phyloP scores from a whole-genome alignment of 169 alveolate species.

The Cryptosporidium ryanae region DNA sequence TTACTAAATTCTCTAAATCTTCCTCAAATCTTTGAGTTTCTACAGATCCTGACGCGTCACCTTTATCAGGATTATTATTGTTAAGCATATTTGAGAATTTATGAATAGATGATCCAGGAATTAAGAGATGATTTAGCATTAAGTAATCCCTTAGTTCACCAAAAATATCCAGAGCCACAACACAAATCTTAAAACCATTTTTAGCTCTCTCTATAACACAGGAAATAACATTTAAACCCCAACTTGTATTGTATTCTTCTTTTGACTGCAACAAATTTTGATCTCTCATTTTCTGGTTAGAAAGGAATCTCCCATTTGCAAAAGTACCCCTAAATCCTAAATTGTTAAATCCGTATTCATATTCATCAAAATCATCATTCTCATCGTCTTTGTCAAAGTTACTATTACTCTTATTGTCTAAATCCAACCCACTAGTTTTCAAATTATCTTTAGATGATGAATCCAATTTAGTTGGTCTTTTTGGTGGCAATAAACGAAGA shows the following conservation, averaged over 20 bases:
- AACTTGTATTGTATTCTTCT: conserved; percentile 36
- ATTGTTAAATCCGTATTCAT: not conserved
- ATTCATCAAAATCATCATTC: conserved; percentile 11
- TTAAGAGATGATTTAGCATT: conserved; percentile 33
- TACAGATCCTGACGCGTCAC: not conserved
- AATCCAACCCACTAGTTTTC: not conserved
- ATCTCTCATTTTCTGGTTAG: not conserved
- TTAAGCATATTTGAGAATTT: not conserved
- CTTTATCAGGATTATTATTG: not conserved
- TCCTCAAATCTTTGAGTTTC: conserved; percentile 62
- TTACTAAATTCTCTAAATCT: conserved; percentile 32
- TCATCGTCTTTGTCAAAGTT: not conserved
- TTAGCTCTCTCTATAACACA: conserved; percentile 64
- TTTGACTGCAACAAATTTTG: not conserved
- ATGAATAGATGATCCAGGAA: not conserved
- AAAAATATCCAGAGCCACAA: conserved; percentile 44
- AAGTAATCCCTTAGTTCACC: conserved; percentile 64
- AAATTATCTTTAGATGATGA: not conserved
- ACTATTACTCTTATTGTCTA: not conserved
- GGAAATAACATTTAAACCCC: conserved; percentile 65
- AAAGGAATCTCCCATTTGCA: not conserved
- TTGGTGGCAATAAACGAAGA: conserved; percentile 45
- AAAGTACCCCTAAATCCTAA: conserved; percentile 1
- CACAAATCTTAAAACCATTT: conserved; percentile 54
- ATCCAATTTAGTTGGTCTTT: conserved; percentile 7